Evolutionary conservation across 2,329 filamentous ascomycete species (phyloP).

Genomic region (Phaeosphaeria sp.): DNA sequence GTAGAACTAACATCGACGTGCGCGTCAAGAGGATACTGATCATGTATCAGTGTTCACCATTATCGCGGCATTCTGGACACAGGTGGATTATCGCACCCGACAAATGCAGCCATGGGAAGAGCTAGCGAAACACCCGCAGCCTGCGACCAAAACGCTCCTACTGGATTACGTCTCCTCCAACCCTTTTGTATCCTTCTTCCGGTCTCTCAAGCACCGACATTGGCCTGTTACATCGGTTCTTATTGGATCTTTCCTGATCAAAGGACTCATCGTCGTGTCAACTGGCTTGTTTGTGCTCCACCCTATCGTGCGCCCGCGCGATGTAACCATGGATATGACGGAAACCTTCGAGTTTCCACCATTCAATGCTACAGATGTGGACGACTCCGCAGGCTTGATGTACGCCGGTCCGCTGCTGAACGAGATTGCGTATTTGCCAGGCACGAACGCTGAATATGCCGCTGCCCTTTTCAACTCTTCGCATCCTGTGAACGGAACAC

Average conservation of each 20-base stretch:
- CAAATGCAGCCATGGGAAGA: conserved; percentile 10
- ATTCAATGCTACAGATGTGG: not conserved
- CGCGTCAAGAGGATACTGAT: not conserved
- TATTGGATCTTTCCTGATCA: not conserved
- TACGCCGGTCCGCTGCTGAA: not conserved
- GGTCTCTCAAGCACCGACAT: not conserved
- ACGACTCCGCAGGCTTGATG: conserved; percentile 1
- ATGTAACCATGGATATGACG: not conserved
- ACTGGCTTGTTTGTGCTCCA: not conserved
- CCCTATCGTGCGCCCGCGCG: not conserved
- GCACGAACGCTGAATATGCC: conserved; percentile 2
- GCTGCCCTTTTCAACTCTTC: conserved; percentile 1
- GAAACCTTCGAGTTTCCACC: not conserved
- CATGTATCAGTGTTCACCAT: conserved; percentile 8
- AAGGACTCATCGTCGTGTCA: not conserved
- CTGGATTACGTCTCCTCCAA: conserved; percentile 12
- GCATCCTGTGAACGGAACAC: not conserved
- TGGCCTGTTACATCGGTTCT: not conserved
- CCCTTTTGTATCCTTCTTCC: not conserved
- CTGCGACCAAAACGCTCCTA: conserved; percentile 9
- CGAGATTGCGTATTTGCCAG: not conserved
- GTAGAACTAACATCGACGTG: not conserved
- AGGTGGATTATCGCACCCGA: conserved; percentile 9
- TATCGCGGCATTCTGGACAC: conserved; percentile 12
- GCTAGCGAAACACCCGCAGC: conserved; percentile 1